Percentiles rank a stretch among this genome's conserved stretches.
phyloP scores from a whole-genome alignment of 345 rosid genomes.

The Cardiospermum halicacabum region DNA sequence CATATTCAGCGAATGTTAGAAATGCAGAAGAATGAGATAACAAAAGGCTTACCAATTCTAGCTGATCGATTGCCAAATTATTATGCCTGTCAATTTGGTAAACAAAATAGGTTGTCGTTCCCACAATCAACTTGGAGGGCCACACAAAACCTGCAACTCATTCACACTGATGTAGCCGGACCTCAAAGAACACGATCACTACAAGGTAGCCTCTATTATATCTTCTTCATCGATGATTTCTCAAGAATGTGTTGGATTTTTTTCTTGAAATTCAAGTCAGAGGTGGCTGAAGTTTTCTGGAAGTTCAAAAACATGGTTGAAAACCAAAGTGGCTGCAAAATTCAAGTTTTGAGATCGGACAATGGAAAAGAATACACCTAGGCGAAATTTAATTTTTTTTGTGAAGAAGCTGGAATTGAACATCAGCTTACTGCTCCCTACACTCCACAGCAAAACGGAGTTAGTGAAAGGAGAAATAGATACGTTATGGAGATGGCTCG shows the following conservation, averaged over 20 bases:
- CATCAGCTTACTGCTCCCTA: no score
- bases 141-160: background rate
- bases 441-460: no score
- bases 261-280: background rate
- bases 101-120: background rate
- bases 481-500: background rate
- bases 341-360: background rate
- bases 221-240: background rate
- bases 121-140: background rate
- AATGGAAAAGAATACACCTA: background rate
- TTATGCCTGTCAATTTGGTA: background rate
- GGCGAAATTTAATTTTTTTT: background rate
- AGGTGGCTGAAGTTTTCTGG: background rate
- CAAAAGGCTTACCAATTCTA: background rate
- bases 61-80: background rate
- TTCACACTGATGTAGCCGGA: background rate
- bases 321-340: constrained; percentile 1
- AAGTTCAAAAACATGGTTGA: background rate
- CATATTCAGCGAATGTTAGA: background rate
- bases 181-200: background rate
- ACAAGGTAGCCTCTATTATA: background rate
- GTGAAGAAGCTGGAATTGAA: background rate
- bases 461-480: background rate
- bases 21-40: background rate
- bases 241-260: background rate